phyloP scores from a whole-genome alignment of 345 rosid genomes.

The Linum trigynum region DNA sequence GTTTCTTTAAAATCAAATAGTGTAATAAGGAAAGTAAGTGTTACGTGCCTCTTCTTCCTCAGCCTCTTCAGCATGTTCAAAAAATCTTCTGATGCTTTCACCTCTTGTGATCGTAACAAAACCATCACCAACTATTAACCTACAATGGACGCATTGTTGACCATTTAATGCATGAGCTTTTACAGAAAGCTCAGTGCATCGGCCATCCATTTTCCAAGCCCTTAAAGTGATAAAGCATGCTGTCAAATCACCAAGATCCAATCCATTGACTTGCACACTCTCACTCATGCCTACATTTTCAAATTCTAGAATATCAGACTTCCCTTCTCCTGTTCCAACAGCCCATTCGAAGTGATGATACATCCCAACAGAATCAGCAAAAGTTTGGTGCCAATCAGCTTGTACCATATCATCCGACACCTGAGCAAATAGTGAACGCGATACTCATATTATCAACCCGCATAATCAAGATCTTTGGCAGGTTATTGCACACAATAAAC shows the following conservation, averaged over 20 bases:
- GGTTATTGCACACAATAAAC: not conserved
- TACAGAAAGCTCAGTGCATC: slow-evolving; percentile 65
- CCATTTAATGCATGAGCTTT: slow-evolving; percentile 86
- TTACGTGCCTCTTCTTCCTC: slow-evolving; percentile 94
- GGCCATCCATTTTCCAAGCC: slow-evolving; percentile 79
- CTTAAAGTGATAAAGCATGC: slow-evolving; percentile 79
- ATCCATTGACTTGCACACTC: slow-evolving; percentile 54
- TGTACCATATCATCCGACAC: slow-evolving; percentile 61
- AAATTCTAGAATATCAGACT: slow-evolving; percentile 75
- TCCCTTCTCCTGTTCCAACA: slow-evolving; percentile 82
- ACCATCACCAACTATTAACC: slow-evolving; percentile 93
- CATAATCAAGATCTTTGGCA: not conserved
- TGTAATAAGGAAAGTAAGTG: not conserved
- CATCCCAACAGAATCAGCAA: slow-evolving; percentile 57
- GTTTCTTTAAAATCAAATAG: not conserved
- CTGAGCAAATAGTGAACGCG: slow-evolving; percentile 33
- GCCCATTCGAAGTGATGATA: slow-evolving; percentile 97
- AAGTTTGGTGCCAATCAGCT: slow-evolving; percentile 77
- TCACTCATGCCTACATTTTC: slow-evolving; percentile 65
- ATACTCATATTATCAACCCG: slow-evolving; percentile 4
- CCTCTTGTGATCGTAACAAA: slow-evolving; percentile 75
- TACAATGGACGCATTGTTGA: slow-evolving; percentile 80
- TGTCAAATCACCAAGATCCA: slow-evolving; percentile 51
- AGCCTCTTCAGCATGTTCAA: slow-evolving; percentile 94
- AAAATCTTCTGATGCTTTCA: slow-evolving; percentile 67